A percentile compares a stretch with the other conserved stretches of the same genome.
Conservation (phyloP, 768 basidiomycete genomes). For the Serpula lacrymans region DNA sequence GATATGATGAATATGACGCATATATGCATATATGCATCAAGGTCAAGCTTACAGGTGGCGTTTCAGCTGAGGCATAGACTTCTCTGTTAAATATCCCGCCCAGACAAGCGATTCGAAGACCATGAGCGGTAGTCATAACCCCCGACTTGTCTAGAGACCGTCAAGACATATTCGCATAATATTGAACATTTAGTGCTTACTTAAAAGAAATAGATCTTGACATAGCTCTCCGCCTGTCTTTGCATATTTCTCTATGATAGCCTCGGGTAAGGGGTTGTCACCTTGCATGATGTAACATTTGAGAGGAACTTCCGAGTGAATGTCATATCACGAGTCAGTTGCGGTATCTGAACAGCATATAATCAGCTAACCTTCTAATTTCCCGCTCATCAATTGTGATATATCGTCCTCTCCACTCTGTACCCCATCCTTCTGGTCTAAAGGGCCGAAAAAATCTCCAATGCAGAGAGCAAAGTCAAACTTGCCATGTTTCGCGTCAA, state of each 20-base stretch:
- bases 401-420: slow-evolving; percentile 48
- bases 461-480: slow-evolving; percentile 81
- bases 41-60: slow-evolving; percentile 53
- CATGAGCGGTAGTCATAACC: slow-evolving; percentile 72
- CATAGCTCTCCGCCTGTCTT: slow-evolving; percentile 77
- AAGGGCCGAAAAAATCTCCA: slow-evolving; percentile 82
- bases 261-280: slow-evolving; percentile 64
- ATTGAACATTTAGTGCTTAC: slow-evolving; percentile 46
- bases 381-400: slow-evolving; percentile 59
- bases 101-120: slow-evolving; percentile 81
- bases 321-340: slow-evolving; percentile 15
- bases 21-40: not conserved
- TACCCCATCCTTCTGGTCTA: slow-evolving; percentile 28
- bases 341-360: not conserved
- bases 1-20: slow-evolving; percentile 1
- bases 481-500: slow-evolving; percentile 90
- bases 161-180: slow-evolving; percentile 5
- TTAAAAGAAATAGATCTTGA: slow-evolving; percentile 80
- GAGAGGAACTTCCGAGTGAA: slow-evolving; percentile 61
- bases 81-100: slow-evolving; percentile 72
- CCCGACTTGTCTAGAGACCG: slow-evolving; percentile 70
- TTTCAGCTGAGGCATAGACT: slow-evolving; percentile 55
- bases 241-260: slow-evolving; percentile 71
- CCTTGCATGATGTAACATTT: slow-evolving; percentile 95
- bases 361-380: slow-evolving; percentile 53